Percentiles rank a stretch among this genome's conserved stretches.
phyloP scores from a whole-genome alignment of 306 rosid species.

The Cyclanthera cordifolia region DNA sequence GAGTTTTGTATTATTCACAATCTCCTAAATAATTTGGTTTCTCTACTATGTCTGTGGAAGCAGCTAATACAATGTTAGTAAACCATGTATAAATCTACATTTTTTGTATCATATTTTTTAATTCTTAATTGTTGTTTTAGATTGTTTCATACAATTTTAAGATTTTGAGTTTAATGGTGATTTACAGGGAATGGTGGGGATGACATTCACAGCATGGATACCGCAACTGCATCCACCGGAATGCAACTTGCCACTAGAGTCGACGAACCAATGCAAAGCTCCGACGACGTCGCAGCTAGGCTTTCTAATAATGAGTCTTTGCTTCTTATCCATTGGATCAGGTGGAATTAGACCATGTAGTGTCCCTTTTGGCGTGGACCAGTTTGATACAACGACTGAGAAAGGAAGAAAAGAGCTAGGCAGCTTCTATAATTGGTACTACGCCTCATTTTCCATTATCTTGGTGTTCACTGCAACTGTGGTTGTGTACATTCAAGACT shows the following conservation, averaged over 20 bases:
- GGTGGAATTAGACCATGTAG: constrained; percentile 76
- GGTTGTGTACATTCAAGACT: constrained; percentile 56
- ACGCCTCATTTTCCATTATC: constrained; percentile 28
- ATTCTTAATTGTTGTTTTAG: no score
- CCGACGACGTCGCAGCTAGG: constrained; percentile 29
- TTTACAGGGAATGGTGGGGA: constrained; percentile 48
- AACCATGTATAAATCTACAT: no score
- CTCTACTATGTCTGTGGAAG: no score
- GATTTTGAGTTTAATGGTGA: background rate
- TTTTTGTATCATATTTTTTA: background rate
- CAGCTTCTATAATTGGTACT: constrained; percentile 45
- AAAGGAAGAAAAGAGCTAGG: constrained; percentile 3
- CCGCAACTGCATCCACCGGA: constrained; percentile 52
- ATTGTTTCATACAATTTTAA: no score
- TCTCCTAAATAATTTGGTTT: no score
- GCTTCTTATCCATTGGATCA: constrained; percentile 40
- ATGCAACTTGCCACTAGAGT: constrained; percentile 25
- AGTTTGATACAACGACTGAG: constrained; percentile 25
- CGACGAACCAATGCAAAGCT: constrained; percentile 28
- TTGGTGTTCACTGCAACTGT: constrained; percentile 37
- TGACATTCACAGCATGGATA: constrained; percentile 57
- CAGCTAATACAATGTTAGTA: no score
- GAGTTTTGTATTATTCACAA: no score
- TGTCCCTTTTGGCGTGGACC: constrained; percentile 69
- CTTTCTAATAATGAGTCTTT: constrained; percentile 33